phyloP scores from a whole-genome alignment of 2,329 filamentous ascomycete species.

The Monosporascus sp. region DNA sequence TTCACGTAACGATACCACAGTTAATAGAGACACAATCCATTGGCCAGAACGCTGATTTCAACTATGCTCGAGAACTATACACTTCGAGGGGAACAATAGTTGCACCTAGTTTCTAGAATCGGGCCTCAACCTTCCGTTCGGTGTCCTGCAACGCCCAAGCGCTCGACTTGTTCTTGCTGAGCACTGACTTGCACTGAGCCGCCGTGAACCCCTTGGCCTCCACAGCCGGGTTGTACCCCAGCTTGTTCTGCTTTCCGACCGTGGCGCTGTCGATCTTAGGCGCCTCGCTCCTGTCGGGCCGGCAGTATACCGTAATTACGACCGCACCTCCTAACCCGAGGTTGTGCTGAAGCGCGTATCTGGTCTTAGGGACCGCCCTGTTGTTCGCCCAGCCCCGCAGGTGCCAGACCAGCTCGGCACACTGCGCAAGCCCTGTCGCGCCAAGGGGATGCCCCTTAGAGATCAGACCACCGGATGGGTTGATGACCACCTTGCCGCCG shows the following conservation, averaged over 20 bases:
- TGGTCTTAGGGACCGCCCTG: conserved; percentile 62
- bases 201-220: conserved; percentile 84
- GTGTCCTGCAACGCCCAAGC: conserved; percentile 77
- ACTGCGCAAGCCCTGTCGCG: conserved; percentile 91
- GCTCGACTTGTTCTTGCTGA: conserved; percentile 59
- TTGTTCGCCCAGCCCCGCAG: conserved; percentile 95
- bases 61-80: no score
- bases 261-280: conserved; percentile 54
- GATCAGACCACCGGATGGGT: conserved; percentile 90
- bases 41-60: no score
- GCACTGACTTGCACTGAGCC: conserved; percentile 64
- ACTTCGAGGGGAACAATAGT: no score
- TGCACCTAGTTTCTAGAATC: conserved; percentile 42
- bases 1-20: no score
- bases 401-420: conserved; percentile 93
- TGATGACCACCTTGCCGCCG: conserved; percentile 76
- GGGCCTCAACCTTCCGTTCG: conserved; percentile 64
- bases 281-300: conserved; percentile 68
- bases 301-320: conserved; percentile 83
- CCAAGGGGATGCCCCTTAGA: conserved; percentile 94
- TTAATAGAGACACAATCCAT: no score
- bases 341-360: conserved; percentile 82
- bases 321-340: conserved; percentile 85
- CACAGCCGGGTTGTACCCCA: conserved; percentile 90
- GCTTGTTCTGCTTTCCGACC: conserved; percentile 59